phyloP scores from a whole-genome alignment of 2,329 filamentous ascomycete genomes.

The Cyclaneusma minus region DNA sequence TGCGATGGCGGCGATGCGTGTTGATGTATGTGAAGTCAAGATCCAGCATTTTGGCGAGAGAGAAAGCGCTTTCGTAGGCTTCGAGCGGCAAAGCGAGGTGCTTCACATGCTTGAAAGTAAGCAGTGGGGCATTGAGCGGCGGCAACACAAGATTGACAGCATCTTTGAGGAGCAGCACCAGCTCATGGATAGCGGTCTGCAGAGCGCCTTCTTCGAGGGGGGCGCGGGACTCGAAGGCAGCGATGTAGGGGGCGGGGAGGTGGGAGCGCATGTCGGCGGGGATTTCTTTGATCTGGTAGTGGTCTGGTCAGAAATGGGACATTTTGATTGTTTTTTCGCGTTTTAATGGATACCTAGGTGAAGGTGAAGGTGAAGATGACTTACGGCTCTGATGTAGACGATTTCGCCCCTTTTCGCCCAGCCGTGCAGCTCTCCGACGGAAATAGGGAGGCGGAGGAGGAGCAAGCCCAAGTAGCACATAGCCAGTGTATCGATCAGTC shows the following conservation, averaged over 20 bases:
- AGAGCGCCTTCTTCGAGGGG: slow-evolving; percentile 39
- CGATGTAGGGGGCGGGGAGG: slow-evolving; percentile 45
- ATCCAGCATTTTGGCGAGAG: slow-evolving; percentile 13
- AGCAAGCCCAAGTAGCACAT: slow-evolving; percentile 69
- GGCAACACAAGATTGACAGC: slow-evolving; percentile 62
- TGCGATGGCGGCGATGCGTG: slow-evolving; percentile 24
- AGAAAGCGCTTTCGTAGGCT: slow-evolving; percentile 31
- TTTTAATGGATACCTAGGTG: neutral
- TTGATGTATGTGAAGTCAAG: slow-evolving; percentile 43
- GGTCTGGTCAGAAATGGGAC: too few species aligned
- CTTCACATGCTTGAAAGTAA: slow-evolving; percentile 55
- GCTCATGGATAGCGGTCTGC: slow-evolving; percentile 44
- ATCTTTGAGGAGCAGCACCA: slow-evolving; percentile 45
- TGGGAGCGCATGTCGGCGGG: slow-evolving; percentile 50
- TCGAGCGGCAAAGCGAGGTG: slow-evolving; percentile 51
- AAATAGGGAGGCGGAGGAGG: slow-evolving; percentile 61
- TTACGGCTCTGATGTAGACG: slow-evolving; percentile 53
- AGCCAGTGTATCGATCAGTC: slow-evolving; percentile 57
- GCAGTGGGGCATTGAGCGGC: slow-evolving; percentile 50
- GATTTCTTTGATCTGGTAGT: slow-evolving; percentile 39
- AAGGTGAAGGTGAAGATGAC: slow-evolving; percentile 16
- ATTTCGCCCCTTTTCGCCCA: slow-evolving; percentile 57
- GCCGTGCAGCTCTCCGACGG: slow-evolving; percentile 52
- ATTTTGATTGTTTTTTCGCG: too few species aligned
- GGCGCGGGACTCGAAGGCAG: slow-evolving; percentile 35